Evolutionary conservation across 2,329 filamentous ascomycete species (phyloP).

Genomic region (Catunica adiposa): DNA sequence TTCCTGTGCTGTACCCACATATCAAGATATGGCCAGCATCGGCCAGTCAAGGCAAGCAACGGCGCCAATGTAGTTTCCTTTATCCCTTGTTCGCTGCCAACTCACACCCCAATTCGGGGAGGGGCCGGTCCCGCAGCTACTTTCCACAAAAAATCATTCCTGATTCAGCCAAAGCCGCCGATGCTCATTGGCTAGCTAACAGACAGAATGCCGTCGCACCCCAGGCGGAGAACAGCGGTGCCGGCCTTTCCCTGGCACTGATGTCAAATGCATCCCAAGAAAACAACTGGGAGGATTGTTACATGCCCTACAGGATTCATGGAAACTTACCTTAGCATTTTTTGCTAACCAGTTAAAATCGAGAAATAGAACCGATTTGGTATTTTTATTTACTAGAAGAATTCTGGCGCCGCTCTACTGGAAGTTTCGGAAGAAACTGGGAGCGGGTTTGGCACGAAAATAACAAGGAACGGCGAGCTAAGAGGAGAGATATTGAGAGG

Average conservation of each 20-base stretch:
- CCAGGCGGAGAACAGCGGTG: not conserved
- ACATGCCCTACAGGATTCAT: not conserved
- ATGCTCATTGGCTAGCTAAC: not conserved
- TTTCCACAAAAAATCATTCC: not conserved
- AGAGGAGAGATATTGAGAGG: not conserved
- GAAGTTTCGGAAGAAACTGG: not conserved
- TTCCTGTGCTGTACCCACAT: too few relatives aligned
- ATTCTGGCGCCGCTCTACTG: not conserved
- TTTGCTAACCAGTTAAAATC: not conserved
- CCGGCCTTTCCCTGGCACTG: not conserved
- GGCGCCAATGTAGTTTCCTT: not conserved
- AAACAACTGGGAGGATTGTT: not conserved
- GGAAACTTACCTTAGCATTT: not conserved
- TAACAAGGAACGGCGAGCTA: conserved; percentile 4
- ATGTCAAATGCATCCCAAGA: not conserved
- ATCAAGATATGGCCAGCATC: conserved; percentile 1
- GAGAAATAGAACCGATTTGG: not conserved
- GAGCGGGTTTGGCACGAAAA: conserved; percentile 1
- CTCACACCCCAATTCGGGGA: not conserved
- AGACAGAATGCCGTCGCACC: too few relatives aligned
- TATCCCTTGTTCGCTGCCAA: conserved; percentile 3
- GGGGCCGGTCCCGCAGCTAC: conserved; percentile 2
- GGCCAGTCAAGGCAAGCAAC: conserved; percentile 5
- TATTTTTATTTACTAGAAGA: not conserved
- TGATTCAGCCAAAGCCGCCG: not conserved